Percentiles rank a stretch among this genome's conserved stretches.
phyloP scores from a whole-genome alignment of 2,329 filamentous ascomycete genomes.

The Colletotrichum zoysiae region DNA sequence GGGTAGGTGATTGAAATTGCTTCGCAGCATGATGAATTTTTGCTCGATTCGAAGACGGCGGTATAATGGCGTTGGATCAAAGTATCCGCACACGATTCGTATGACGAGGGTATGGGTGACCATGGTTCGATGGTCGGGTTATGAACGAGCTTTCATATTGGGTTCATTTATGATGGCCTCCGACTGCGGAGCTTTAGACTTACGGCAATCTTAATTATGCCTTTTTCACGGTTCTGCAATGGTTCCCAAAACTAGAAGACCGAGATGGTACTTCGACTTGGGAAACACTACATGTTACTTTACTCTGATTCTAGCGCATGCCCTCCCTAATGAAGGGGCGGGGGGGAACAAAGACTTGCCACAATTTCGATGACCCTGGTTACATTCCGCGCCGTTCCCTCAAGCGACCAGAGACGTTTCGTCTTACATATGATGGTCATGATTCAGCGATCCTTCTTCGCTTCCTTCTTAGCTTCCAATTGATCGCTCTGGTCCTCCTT shows the following conservation, averaged over 20 bases:
- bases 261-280: not conserved
- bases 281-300: not conserved
- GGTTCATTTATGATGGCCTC: not conserved
- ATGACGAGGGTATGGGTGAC: conserved; percentile 27
- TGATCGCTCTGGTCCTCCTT: conserved; percentile 78
- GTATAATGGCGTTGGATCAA: conserved; percentile 37
- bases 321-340: not conserved
- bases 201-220: conserved; percentile 1
- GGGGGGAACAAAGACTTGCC: not conserved
- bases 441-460: conserved; percentile 63
- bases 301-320: not conserved
- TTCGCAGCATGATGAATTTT: not conserved
- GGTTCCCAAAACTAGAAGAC: not conserved
- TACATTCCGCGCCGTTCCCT: not conserved
- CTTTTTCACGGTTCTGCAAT: not conserved
- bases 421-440: not conserved
- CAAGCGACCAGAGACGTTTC: not conserved
- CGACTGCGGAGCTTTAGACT: not conserved
- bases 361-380: not conserved
- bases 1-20: conserved; percentile 4
- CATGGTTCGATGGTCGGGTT: conserved; percentile 12
- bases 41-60: conserved; percentile 3
- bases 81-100: conserved; percentile 44
- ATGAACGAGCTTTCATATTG: not conserved
- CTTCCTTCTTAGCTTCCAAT: conserved; percentile 54